Evolutionary conservation across 805 yeast species (phyloP), one percentile per base, ranked within the genome.

Genomic region (Pichia pseudocactophila): DNA sequence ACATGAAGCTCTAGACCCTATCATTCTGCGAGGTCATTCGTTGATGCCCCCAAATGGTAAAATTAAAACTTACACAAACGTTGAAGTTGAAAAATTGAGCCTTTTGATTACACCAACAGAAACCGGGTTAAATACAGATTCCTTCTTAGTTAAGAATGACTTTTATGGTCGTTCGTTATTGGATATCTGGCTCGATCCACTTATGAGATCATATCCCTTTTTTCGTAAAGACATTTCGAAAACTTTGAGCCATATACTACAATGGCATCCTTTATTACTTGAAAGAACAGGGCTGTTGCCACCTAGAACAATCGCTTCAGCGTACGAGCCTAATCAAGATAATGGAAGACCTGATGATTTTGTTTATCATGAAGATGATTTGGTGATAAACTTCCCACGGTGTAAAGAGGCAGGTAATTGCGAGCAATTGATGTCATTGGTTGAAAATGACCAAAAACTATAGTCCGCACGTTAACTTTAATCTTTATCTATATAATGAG

Each of bases 251-350:
- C 97, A 92, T 58, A 68, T 88, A 36, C 68, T 88, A 51, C 97
- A 87, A 62, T 92, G 97, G 98, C 98, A 90, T 58, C 95, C 96
- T 11, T 76, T 74, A 25, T 64, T 83, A 22, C 68, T 92, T 50
- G 72, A 82, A 42, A 82, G 78, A 54, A 70, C 92, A 3, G 82
- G 87, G 0, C 60, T 90, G 13, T 74, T 92, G 1, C 84, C 87
- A 11, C 43, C 47, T 22, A 36, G 44, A 30, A 37, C 44, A 16
- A 44, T 44, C 16, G 30, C 31, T 16, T 32, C 41, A 6, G 19
- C 34, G 4, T 18, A 38, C 11, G 20, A 36, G 3, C 25, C n/a
- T 8, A 7, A 15, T 18, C 4, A 19, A 8, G 11, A 9, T 1
- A 27, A n/a, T 15, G 7, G 30, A 4, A 30, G 10, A 25, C 22